Base-by-base conservation (phyloP, 176 grass and related monocot species). In the Lolium rigidum region DNA sequence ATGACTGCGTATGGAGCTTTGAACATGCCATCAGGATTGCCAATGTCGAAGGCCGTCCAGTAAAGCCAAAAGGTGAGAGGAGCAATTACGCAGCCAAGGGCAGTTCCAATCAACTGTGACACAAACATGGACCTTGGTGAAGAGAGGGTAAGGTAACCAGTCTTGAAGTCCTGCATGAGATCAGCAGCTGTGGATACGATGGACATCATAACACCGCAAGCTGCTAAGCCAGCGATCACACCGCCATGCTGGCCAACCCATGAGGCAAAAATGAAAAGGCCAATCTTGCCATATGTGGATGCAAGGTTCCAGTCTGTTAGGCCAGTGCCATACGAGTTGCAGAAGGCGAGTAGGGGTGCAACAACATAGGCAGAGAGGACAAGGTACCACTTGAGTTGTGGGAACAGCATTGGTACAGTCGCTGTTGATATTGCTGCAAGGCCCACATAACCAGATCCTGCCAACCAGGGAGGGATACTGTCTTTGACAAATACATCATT, bases 161-260 rank as follows among this genome's bases (percentile, higher is more conserved):
- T 97, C 88, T 93, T 97, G 79, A 97, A 93, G 80, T 97, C 94
- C 82, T 97, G 94, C 94, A 97, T 97, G 46, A 97, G 91, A 88
- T 97, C 91, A 6, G 94, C 89, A 50, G 85, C 91, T 22, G 94
- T 97, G 9, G 94, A 90, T 4, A 97, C 90, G 4, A 97, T 94
- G n/a, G 94, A 90, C 92, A 94, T 97, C 89, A 97, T 97, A 54
- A 97, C 94, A 86, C 94, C 94, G 28, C 91, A 97, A 43, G 92
- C 89, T 50, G 89, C 94, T 17, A 97, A 73, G 15, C 94, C 94
- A 10, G 91, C 94, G 70, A 97, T 92, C 17, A 94, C 94, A 38
- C 91, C 92, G 1, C 94, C 94, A 48, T 86, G 84, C 18, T 79
- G 89, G 35, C 94, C 94, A 69, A 97, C 83, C 28, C 87, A 70